A percentile compares a stretch with the other conserved stretches of the same genome.
phyloP scores from a whole-genome alignment of 768 basidiomycete genomes.

The Sutorius australiensis region DNA sequence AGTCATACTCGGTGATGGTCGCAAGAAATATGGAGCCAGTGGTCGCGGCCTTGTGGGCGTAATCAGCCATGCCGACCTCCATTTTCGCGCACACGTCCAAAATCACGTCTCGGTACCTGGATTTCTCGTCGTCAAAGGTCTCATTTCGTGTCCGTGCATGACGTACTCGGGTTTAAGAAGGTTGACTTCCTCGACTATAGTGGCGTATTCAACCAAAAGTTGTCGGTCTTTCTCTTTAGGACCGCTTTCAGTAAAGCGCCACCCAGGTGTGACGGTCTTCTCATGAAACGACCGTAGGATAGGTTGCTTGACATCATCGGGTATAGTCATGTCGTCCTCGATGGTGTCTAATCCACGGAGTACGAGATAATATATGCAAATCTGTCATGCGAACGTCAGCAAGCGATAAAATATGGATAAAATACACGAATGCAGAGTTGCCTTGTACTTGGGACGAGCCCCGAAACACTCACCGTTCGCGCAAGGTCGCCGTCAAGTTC shows the following conservation, averaged over 20 bases:
- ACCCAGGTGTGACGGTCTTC: slow-evolving; percentile 76
- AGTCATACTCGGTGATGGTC: slow-evolving; percentile 82
- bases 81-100: slow-evolving; percentile 82
- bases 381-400: slow-evolving; percentile 43
- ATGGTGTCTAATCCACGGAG: slow-evolving; percentile 94
- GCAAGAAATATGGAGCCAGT: slow-evolving; percentile 68
- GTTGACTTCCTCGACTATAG: slow-evolving; percentile 76
- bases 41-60: slow-evolving; percentile 75
- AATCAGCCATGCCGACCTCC: slow-evolving; percentile 95
- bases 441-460: not conserved
- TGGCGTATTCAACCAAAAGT: slow-evolving; percentile 79
- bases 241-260: slow-evolving; percentile 79
- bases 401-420: not conserved
- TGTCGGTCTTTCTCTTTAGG: slow-evolving; percentile 86
- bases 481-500: slow-evolving; percentile 95
- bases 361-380: slow-evolving; percentile 93
- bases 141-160: not conserved
- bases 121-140: slow-evolving; percentile 2
- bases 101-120: slow-evolving; percentile 75
- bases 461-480: slow-evolving; percentile 62
- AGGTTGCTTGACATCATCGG: slow-evolving; percentile 82
- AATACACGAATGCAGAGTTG: no score
- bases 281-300: slow-evolving; percentile 79
- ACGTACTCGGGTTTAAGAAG: slow-evolving; percentile 58
- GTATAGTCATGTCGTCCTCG: slow-evolving; percentile 97